Evolutionary conservation across 805 yeast species (phyloP).

Genomic region (Ogataea parapolymorpha): DNA sequence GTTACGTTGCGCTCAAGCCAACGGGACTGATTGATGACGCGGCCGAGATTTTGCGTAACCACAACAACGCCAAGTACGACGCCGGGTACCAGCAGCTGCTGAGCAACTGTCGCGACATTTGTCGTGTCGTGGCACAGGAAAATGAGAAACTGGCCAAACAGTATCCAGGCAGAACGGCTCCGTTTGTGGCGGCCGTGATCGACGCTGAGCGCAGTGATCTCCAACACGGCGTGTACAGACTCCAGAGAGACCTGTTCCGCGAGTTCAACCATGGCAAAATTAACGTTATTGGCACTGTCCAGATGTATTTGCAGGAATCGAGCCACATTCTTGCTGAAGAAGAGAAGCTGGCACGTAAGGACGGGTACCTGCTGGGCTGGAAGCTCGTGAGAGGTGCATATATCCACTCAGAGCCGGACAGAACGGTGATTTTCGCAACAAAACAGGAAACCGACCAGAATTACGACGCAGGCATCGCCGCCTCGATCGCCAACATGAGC

Average conservation of each 20-base stretch:
- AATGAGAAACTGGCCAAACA: slow-evolving; percentile 46
- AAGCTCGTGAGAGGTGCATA: slow-evolving; percentile 96
- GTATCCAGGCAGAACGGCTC: slow-evolving; percentile 65
- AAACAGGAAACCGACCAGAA: slow-evolving; percentile 78
- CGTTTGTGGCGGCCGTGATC: slow-evolving; percentile 72
- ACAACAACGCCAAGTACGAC: slow-evolving; percentile 47
- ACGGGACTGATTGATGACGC: slow-evolving; percentile 84
- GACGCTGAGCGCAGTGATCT: slow-evolving; percentile 91
- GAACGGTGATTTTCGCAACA: slow-evolving; percentile 69
- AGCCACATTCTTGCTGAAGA: slow-evolving; percentile 59
- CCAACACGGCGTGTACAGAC: slow-evolving; percentile 87
- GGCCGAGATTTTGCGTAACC: slow-evolving; percentile 65
- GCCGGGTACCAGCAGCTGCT: slow-evolving; percentile 56
- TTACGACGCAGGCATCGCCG: slow-evolving; percentile 67
- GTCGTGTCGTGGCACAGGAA: slow-evolving; percentile 51
- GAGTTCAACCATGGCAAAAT: slow-evolving; percentile 66
- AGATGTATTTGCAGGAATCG: slow-evolving; percentile 81
- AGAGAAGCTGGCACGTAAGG: slow-evolving; percentile 56
- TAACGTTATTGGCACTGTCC: slow-evolving; percentile 86
- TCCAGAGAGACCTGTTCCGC: slow-evolving; percentile 77
- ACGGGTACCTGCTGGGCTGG: slow-evolving; percentile 72
- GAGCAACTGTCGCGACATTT: slow-evolving; percentile 60
- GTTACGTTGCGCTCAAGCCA: slow-evolving; percentile 91
- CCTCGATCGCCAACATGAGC: slow-evolving; percentile 57
- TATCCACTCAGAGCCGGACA: slow-evolving; percentile 79